Percentiles rank a stretch among this genome's conserved stretches.
Conservation (phyloP, 139 green algal genomes). For the Gonium pectorale region DNA sequence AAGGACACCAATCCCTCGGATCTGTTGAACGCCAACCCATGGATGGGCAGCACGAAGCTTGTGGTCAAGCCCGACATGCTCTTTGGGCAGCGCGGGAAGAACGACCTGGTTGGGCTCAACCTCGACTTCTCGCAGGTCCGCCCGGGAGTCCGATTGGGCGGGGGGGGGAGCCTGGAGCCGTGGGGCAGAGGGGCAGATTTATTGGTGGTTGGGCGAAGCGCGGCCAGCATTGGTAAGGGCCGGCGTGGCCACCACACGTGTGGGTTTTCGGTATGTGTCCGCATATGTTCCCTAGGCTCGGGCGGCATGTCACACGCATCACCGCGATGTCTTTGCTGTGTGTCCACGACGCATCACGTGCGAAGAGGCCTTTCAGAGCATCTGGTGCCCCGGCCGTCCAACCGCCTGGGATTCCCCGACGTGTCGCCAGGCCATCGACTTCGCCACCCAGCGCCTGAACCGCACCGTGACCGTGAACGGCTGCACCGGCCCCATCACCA, state of each 20-base stretch:
- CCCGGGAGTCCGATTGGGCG: too few relatives aligned
- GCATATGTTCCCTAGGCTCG: too few relatives aligned
- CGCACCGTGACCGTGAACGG: slow-evolving; percentile 72
- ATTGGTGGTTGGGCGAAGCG: slow-evolving; percentile 1
- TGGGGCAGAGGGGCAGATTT: slow-evolving; percentile 52
- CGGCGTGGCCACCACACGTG: too few relatives aligned
- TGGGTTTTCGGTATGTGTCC: too few relatives aligned
- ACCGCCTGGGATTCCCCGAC: too few relatives aligned
- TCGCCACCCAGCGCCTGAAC: slow-evolving; percentile 21
- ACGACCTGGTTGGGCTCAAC: slow-evolving; percentile 92
- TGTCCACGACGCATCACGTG: too few relatives aligned
- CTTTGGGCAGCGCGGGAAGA: slow-evolving; percentile 95
- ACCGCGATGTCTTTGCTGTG: too few relatives aligned
- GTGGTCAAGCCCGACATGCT: slow-evolving; percentile 98
- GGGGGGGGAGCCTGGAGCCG: not conserved
- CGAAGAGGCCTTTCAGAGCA: too few relatives aligned
- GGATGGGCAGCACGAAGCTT: slow-evolving; percentile 77
- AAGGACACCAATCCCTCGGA: slow-evolving; percentile 80
- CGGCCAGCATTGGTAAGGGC: too few relatives aligned
- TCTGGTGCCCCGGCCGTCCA: too few relatives aligned
- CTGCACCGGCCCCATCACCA: slow-evolving; percentile 81
- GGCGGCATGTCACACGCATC: too few relatives aligned
- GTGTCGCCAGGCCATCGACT: slow-evolving; percentile 8
- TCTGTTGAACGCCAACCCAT: slow-evolving; percentile 77
- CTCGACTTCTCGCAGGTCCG: slow-evolving; percentile 59